A percentile compares a stretch with the other conserved stretches of the same genome.
These are phyloP conservation scores for Papiliotrema nemorosa DNA, from an alignment of 1,284 basidiomycete species.

Conservation along the genomic window DNA sequence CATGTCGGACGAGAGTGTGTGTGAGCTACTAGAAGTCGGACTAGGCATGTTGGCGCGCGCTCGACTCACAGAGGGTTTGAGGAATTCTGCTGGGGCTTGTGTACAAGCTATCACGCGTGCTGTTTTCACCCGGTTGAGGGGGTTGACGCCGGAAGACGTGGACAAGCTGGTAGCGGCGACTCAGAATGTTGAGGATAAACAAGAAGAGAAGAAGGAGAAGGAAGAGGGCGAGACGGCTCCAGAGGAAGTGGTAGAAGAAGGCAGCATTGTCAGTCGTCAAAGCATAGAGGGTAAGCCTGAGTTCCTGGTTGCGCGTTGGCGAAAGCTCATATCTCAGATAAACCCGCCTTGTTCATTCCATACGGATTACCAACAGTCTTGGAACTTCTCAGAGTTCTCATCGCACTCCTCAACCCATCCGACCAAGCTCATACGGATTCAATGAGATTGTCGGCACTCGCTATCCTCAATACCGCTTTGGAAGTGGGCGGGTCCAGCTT, in stretches of 20 bases:
- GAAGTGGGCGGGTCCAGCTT: constrained; percentile 78
- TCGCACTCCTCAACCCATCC: constrained; percentile 91
- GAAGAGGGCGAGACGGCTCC: too few species aligned
- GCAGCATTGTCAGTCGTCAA: too few species aligned
- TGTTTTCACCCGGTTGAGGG: constrained; percentile 71
- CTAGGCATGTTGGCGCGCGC: constrained; percentile 97
- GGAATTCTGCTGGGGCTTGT: constrained; percentile 88
- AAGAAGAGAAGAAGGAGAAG: constrained; percentile 1
- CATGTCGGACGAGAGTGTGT: constrained; percentile 89
- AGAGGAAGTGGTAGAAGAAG: too few species aligned
- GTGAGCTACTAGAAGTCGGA: constrained; percentile 97
- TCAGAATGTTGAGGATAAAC: constrained; percentile 8
- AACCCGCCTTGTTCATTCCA: constrained; percentile 42
- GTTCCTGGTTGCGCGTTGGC: too few species aligned
- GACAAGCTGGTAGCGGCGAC: constrained; percentile 32
- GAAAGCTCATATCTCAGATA: constrained; percentile 2
- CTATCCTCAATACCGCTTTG: constrained; percentile 83
- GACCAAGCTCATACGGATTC: constrained; percentile 95
- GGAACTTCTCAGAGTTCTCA: constrained; percentile 88
- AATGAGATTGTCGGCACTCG: constrained; percentile 83
- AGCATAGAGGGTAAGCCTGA: too few species aligned
- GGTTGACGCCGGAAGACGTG: constrained; percentile 51
- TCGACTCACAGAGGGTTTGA: constrained; percentile 67
- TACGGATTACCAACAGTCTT: constrained; percentile 90
- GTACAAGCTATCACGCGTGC: constrained; percentile 83